These are phyloP conservation scores for Chlamydomonas applanata DNA, from an alignment of 139 green algal genomes.

Conservation along the genomic window DNA sequence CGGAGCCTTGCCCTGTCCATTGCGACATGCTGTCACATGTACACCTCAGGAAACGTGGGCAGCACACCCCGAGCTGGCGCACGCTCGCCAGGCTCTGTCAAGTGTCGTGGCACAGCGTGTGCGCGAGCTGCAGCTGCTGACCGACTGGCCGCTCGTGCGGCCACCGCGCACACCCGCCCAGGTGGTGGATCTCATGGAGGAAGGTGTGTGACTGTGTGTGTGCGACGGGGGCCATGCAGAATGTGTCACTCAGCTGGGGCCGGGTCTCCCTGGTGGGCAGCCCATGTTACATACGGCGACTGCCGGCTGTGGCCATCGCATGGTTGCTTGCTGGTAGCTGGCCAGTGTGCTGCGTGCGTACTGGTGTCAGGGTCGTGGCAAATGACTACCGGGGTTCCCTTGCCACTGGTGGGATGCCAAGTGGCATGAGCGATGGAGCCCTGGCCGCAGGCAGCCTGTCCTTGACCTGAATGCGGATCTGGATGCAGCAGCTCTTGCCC, in stretches of 20 bases:
- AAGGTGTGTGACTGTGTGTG: slow-evolving; percentile 14
- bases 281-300: too few relatives aligned
- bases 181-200: slow-evolving; percentile 18
- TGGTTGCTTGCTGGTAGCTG: too few relatives aligned
- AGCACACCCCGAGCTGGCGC: neutral
- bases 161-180: slow-evolving; percentile 13
- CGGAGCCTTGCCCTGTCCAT: too few relatives aligned
- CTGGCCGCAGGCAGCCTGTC: neutral
- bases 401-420: neutral
- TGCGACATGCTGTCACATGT: too few relatives aligned
- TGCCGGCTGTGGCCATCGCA: too few relatives aligned
- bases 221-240: neutral
- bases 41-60: too few relatives aligned
- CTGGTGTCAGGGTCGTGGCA: neutral
- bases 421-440: neutral
- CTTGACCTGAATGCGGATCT: neutral
- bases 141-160: slow-evolving; percentile 19
- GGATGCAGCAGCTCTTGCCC: neutral
- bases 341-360: neutral
- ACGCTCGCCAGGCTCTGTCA: slow-evolving; percentile 3
- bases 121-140: slow-evolving; percentile 30
- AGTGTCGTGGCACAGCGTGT: slow-evolving; percentile 9
- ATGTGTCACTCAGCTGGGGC: too few relatives aligned
- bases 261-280: too few relatives aligned
- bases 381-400: neutral